Base-by-base conservation (phyloP, 2,329 filamentous ascomycete genomes). In the Trichoderma cornu-damae region DNA sequence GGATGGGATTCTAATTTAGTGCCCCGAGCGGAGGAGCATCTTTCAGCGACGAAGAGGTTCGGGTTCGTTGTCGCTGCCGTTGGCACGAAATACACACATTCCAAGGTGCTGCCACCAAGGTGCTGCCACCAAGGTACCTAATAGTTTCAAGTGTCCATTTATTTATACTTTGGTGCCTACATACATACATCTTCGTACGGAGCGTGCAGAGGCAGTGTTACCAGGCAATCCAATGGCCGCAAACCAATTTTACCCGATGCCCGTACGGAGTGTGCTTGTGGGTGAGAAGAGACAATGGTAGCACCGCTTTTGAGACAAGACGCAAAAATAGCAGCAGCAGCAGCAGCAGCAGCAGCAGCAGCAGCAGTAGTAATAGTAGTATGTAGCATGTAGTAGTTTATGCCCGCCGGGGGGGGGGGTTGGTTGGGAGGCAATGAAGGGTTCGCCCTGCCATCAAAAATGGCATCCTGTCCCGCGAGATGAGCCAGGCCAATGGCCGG, bases 371-470 rank as follows among this genome's bases (percentile, higher is more conserved):
- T n/a, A n/a, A n/a, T n/a, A n/a, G n/a, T n/a, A n/a, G n/a, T n/a
- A n/a, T n/a, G n/a, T n/a, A n/a, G n/a, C n/a, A n/a, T n/a, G n/a
- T n/a, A n/a, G n/a, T n/a, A n/a, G n/a, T n/a, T n/a, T n/a, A n/a
- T n/a, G n/a, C n/a, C n/a, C n/a, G n/a, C n/a, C 50, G 35, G 35
- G 44, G 30, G 40, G 26, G 38, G 50, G 44, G 50, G 50, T n/a
- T n/a, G 50, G 50, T 34, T 43, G n/a, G 18, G 8, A 43, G 50
- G 38, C 38, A 53, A 26, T 22, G 28, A 44, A 53, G 50, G 40
- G n/a, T 16, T 42, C n/a, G n/a, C 35, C 18, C n/a, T n/a, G 49
- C 26, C 26, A 38, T 35, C 49, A 52, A 32, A 35, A 52, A 26
- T 28, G 44, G 49, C 49, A 18, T 52, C 16, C 35, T 52, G 37